These are phyloP conservation scores for Candida silvatica DNA, from an alignment of 805 yeast genomes.

Conservation along the genomic window DNA sequence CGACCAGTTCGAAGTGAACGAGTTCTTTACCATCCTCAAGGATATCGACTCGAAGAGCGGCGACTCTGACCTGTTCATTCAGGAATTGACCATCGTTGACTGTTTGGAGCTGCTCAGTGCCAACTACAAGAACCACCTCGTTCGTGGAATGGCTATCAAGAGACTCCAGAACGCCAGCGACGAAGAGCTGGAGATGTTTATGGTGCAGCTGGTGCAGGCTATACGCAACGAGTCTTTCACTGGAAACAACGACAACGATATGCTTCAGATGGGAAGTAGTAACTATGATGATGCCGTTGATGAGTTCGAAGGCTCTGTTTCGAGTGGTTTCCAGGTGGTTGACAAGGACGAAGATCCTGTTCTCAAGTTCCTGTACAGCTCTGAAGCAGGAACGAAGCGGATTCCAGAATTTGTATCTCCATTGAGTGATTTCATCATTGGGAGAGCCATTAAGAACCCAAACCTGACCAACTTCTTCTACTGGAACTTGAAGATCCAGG, in stretches of 20 bases:
- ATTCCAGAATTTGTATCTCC: conserved; percentile 37
- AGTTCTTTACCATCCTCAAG: conserved; percentile 44
- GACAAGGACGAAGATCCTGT: conserved; percentile 18
- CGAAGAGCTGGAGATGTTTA: conserved; percentile 69
- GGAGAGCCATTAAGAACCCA: conserved; percentile 56
- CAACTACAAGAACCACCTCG: conserved; percentile 60
- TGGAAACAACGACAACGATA: conserved; percentile 3
- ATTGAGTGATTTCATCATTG: conserved; percentile 65
- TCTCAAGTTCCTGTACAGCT: conserved; percentile 17
- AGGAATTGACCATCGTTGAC: conserved; percentile 27
- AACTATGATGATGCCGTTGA: conserved; percentile 7
- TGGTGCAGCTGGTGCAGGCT: conserved; percentile 88
- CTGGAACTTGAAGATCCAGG: conserved; percentile 89
- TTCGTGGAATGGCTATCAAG: conserved; percentile 83
- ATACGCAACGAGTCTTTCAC: conserved; percentile 57
- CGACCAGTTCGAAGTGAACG: conserved; percentile 71
- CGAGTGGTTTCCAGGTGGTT: conserved; percentile 25
- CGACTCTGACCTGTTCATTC: conserved; percentile 21
- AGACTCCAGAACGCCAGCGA: conserved; percentile 71
- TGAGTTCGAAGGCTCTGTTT: conserved; percentile 3
- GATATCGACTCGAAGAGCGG: conserved; percentile 13
- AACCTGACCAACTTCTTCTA: conserved; percentile 75
- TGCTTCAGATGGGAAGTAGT: conserved; percentile 1
- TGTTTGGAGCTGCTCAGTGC: conserved; percentile 74
- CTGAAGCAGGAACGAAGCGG: conserved; percentile 10